Evolutionary conservation across 768 basidiomycete genomes (phyloP).

Genomic region (Rhodotorula kratochvilovae): DNA sequence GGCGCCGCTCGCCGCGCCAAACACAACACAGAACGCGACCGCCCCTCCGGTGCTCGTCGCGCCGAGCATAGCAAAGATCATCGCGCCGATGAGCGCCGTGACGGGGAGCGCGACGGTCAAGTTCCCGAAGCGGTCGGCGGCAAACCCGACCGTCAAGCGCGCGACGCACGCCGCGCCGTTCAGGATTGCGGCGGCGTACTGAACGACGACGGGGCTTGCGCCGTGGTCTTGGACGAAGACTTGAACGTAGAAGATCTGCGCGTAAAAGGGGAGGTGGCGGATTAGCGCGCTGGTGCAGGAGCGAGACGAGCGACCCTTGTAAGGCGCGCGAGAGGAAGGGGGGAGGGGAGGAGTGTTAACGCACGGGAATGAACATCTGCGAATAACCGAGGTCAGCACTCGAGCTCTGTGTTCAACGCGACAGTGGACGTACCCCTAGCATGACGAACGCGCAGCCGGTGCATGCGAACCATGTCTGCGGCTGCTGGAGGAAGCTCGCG

Average conservation of each 20-base stretch:
- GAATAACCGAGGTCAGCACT: not conserved
- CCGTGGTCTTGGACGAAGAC: not conserved
- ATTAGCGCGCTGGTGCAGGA: too few species aligned
- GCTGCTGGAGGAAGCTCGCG: conserved; percentile 44
- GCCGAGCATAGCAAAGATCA: conserved; percentile 22
- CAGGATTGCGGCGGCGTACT: conserved; percentile 7
- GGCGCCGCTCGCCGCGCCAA: conserved; percentile 2
- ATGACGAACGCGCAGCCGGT: conserved; percentile 2
- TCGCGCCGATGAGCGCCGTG: not conserved
- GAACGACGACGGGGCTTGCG: not conserved
- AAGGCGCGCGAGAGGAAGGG: too few species aligned
- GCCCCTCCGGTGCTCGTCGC: conserved; percentile 7
- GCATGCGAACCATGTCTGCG: not conserved
- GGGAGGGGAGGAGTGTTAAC: too few species aligned
- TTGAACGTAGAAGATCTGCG: conserved; percentile 6
- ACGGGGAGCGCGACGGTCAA: conserved; percentile 7
- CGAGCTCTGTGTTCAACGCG: not conserved
- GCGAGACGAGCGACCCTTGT: too few species aligned
- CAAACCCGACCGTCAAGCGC: not conserved
- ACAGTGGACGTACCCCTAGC: not conserved
- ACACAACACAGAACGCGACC: conserved; percentile 16
- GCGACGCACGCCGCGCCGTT: conserved; percentile 10
- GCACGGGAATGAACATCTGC: conserved; percentile 10
- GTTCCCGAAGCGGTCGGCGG: conserved; percentile 11
- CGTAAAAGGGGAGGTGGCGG: too few species aligned